These are phyloP conservation scores for Thielaviopsis ethacetica DNA, from an alignment of 2,329 filamentous ascomycete genomes.

Conservation along the genomic window DNA sequence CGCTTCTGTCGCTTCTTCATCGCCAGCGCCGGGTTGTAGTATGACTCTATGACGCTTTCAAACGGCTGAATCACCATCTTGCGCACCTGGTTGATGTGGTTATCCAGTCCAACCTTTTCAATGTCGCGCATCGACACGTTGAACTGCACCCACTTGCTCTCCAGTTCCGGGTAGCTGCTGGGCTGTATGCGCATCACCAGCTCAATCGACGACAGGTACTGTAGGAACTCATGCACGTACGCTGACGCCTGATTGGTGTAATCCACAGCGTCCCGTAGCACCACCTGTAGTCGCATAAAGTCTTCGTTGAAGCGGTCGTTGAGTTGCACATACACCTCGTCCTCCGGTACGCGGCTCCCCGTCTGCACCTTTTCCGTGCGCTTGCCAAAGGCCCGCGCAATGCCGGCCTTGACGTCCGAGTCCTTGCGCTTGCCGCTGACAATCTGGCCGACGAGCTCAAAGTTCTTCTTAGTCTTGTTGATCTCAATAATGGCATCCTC, in stretches of 20 bases:
- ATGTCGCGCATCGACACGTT: conserved; percentile 78
- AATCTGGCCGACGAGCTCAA: conserved; percentile 80
- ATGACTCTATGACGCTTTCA: conserved; percentile 59
- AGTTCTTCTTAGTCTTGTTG: conserved; percentile 90
- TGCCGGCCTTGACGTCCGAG: conserved; percentile 66
- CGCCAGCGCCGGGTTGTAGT: conserved; percentile 68
- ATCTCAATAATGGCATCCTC: conserved; percentile 66
- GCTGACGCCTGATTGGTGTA: conserved; percentile 69
- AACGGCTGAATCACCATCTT: conserved; percentile 77
- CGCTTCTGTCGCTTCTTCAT: conserved; percentile 93
- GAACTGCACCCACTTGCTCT: conserved; percentile 89
- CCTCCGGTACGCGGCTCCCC: conserved; percentile 46
- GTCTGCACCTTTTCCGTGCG: conserved; percentile 70
- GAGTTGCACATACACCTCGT: conserved; percentile 63
- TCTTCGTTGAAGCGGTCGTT: conserved; percentile 83
- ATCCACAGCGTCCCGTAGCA: conserved; percentile 83
- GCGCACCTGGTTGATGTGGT: conserved; percentile 66
- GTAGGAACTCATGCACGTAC: conserved; percentile 68
- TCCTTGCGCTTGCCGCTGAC: conserved; percentile 68
- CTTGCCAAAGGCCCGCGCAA: conserved; percentile 81
- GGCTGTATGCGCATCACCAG: conserved; percentile 58
- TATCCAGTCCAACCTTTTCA: conserved; percentile 63
- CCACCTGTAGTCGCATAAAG: conserved; percentile 80
- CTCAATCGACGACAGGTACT: conserved; percentile 69
- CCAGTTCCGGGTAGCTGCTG: conserved; percentile 64